phyloP scores from a whole-genome alignment of 768 basidiomycete genomes.

The Nidularia pulvinata region DNA sequence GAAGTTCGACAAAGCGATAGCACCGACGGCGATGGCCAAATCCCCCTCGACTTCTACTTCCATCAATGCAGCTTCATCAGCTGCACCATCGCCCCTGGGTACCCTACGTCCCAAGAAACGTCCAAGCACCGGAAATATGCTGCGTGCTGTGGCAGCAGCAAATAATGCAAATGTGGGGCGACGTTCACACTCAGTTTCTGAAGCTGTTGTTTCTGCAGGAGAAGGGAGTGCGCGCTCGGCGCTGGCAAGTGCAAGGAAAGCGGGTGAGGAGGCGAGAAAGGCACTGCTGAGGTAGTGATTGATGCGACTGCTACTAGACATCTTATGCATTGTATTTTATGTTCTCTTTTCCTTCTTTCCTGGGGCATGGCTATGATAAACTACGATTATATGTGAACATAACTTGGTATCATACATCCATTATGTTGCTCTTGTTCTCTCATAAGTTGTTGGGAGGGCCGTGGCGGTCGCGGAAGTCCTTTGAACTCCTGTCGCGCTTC shows the following conservation, averaged over 20 bases:
- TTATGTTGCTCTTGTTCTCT: no score
- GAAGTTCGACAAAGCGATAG: background rate
- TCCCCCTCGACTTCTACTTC: slow-evolving; percentile 1
- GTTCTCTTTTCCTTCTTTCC: no score
- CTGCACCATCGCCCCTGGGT: background rate
- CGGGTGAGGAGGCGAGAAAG: slow-evolving; percentile 52
- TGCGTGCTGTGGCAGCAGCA: slow-evolving; percentile 63
- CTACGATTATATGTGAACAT: no score
- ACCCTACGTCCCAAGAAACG: slow-evolving; percentile 30
- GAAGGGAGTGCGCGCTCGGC: slow-evolving; percentile 30
- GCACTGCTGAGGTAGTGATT: slow-evolving; percentile 32
- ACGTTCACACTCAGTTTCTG: slow-evolving; percentile 9
- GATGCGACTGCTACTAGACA: background rate
- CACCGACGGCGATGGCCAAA: no score
- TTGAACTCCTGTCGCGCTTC: no score
- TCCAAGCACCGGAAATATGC: slow-evolving; percentile 47
- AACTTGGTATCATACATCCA: no score
- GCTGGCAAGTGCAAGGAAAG: slow-evolving; percentile 43
- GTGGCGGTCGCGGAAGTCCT: no score
- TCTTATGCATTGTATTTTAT: no score
- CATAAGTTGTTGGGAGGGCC: no score
- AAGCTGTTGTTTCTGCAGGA: slow-evolving; percentile 7
- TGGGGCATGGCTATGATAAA: no score
- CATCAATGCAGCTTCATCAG: background rate
- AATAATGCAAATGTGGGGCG: slow-evolving; percentile 35